Evolutionary conservation across 768 basidiomycete species (phyloP).

Genomic region (Fibroporia radiculosa): DNA sequence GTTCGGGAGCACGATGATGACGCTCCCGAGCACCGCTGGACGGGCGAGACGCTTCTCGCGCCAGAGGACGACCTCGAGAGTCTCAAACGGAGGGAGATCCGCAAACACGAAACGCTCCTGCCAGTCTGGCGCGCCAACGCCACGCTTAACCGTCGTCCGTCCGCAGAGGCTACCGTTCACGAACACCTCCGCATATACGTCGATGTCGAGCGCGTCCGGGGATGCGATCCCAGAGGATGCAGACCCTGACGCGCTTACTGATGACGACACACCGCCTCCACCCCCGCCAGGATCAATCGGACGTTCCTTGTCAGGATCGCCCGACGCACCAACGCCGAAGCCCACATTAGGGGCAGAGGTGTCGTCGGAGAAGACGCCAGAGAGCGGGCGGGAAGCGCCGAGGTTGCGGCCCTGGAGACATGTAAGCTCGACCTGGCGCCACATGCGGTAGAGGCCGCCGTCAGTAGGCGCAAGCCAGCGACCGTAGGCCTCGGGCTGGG

Average conservation of each 20-base stretch:
- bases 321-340: slow-evolving; percentile 15
- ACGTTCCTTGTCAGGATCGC: slow-evolving; percentile 21
- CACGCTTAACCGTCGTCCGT: slow-evolving; percentile 67
- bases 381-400: slow-evolving; percentile 39
- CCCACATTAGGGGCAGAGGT: slow-evolving; percentile 18
- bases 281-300: too few species aligned
- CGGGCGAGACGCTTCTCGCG: slow-evolving; percentile 59
- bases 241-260: too few species aligned
- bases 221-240: too few species aligned
- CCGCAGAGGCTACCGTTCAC: slow-evolving; percentile 62
- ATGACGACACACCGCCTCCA: too few species aligned
- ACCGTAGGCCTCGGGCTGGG: slow-evolving; percentile 74
- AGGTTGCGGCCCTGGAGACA: slow-evolving; percentile 71
- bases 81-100: slow-evolving; percentile 74
- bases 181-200: slow-evolving; percentile 74
- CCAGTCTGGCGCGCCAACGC: slow-evolving; percentile 67
- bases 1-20: slow-evolving; percentile 57
- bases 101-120: slow-evolving; percentile 69
- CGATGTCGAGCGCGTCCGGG: slow-evolving; percentile 51
- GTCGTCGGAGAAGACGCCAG: slow-evolving; percentile 6
- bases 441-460: slow-evolving; percentile 81
- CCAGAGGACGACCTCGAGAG: slow-evolving; percentile 61
- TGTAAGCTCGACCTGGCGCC: slow-evolving; percentile 72
- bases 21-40: slow-evolving; percentile 48
- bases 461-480: slow-evolving; percentile 43